Conservation (phyloP, 2,329 filamentous ascomycete genomes). For the Aspergillus phoenicis region DNA sequence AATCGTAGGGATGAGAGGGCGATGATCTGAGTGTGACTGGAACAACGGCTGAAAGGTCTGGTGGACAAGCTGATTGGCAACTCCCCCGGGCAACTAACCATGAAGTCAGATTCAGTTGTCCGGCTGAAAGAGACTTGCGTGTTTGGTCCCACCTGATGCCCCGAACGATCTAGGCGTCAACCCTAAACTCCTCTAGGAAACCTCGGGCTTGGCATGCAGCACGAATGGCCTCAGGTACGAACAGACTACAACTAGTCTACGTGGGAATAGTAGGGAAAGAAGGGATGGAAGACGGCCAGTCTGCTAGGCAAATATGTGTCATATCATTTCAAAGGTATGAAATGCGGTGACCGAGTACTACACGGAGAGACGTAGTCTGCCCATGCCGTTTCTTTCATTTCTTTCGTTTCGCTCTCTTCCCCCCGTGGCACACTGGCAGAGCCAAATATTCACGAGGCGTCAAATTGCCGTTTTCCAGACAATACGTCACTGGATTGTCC, state of each 20-base stretch:
- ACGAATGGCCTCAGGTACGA: not conserved
- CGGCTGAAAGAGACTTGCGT: not conserved
- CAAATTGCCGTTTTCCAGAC: not conserved
- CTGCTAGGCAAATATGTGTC: not conserved
- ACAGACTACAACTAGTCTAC: not conserved
- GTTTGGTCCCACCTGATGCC: not conserved
- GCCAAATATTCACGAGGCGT: not conserved
- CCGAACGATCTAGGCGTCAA: not conserved
- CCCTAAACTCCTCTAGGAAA: not conserved
- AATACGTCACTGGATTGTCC: not conserved
- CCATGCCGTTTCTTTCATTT: conserved; percentile 1
- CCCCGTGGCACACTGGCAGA: not conserved
- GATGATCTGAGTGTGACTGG: not conserved
- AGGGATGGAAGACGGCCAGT: too few species aligned
- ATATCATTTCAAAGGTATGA: not conserved
- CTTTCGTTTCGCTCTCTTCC: not conserved
- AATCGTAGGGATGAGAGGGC: not conserved
- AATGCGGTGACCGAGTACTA: not conserved
- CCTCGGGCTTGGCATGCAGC: not conserved
- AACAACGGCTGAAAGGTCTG: not conserved
- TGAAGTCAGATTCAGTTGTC: not conserved
- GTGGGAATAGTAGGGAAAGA: not conserved
- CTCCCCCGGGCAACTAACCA: not conserved
- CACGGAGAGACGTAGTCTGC: not conserved
- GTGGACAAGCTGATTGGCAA: not conserved